phyloP scores from a whole-genome alignment of 352 stramenopile species.

The Pythium angustatum region DNA sequence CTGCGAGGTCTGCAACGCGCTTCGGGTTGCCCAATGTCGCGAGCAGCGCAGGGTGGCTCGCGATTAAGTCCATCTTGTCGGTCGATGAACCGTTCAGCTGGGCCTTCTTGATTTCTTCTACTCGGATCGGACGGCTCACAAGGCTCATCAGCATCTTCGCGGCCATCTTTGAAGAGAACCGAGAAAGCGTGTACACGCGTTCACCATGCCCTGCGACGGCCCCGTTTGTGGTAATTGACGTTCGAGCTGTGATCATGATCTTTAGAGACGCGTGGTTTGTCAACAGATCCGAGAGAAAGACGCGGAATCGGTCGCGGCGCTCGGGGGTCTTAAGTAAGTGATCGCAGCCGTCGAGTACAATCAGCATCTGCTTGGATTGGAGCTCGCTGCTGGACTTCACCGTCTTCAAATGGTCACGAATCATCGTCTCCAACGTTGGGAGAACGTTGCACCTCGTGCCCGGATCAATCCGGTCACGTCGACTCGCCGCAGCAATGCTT shows the following conservation, averaged over 20 bases:
- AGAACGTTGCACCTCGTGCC: conserved; percentile 39
- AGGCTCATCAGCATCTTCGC: conserved; percentile 78
- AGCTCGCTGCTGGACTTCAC: conserved; percentile 54
- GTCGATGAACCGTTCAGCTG: conserved; percentile 30
- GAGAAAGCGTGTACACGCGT: conserved; percentile 62
- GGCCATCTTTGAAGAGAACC: conserved; percentile 68
- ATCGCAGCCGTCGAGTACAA: conserved; percentile 77
- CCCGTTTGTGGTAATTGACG: conserved; percentile 63
- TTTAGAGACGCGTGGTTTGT: conserved; percentile 76
- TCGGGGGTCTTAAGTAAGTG: conserved; percentile 52
- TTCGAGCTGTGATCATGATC: conserved; percentile 64
- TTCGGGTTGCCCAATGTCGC: conserved; percentile 66
- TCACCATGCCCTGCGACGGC: conserved; percentile 70
- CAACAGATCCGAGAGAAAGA: conserved; percentile 66
- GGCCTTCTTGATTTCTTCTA: conserved; percentile 64
- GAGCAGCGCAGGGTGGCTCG: conserved; percentile 64
- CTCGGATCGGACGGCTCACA: conserved; percentile 66
- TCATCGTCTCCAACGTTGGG: conserved; percentile 49
- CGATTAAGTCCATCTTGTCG: conserved; percentile 75
- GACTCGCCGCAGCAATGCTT: conserved; percentile 47
- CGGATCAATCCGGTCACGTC: conserved; percentile 40
- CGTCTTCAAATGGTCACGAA: conserved; percentile 51
- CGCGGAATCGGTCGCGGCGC: conserved; percentile 60
- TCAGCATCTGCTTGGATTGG: conserved; percentile 55
- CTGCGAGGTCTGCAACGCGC: conserved; percentile 68